Conservation (phyloP, 192 early-diverging fungal genomes). For the Dimargaris cristalligena region DNA sequence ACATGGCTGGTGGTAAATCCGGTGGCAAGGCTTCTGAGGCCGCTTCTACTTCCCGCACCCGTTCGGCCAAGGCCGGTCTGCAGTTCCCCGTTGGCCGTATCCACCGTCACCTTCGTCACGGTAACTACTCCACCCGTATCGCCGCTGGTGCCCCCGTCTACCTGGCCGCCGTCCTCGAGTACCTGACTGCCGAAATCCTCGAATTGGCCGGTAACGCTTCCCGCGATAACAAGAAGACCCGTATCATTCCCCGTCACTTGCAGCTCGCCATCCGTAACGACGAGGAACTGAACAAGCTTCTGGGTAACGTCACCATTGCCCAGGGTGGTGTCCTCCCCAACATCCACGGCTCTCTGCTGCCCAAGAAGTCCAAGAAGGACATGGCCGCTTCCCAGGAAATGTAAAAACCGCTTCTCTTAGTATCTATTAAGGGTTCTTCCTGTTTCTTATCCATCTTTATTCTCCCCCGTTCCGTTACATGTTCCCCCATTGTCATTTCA, state of each 20-base stretch:
- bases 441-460: background rate
- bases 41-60: conserved; percentile 27
- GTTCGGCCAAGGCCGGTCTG: conserved; percentile 80
- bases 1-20: conserved; percentile 53
- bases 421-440: background rate
- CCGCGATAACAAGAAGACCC: conserved; percentile 86
- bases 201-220: conserved; percentile 92
- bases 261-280: conserved; percentile 94
- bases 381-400: conserved; percentile 21
- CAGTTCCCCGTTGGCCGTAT: conserved; percentile 97
- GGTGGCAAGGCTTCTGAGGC: conserved; percentile 51
- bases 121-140: conserved; percentile 86
- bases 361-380: conserved; percentile 37
- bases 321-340: conserved; percentile 71
- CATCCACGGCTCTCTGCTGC: conserved; percentile 50
- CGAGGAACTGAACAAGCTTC: conserved; percentile 86
- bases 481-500: background rate
- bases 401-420: conserved; percentile 12
- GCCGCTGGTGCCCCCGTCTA: conserved; percentile 89
- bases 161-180: conserved; percentile 90
- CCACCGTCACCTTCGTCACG: conserved; percentile 84
- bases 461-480: background rate
- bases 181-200: conserved; percentile 90
- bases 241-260: conserved; percentile 89
- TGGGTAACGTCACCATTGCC: conserved; percentile 78